Percentiles rank a stretch among this genome's conserved stretches.
Evolutionary conservation across 108 stramenopile species (phyloP).

Genomic region (Nitzschia sp.): DNA sequence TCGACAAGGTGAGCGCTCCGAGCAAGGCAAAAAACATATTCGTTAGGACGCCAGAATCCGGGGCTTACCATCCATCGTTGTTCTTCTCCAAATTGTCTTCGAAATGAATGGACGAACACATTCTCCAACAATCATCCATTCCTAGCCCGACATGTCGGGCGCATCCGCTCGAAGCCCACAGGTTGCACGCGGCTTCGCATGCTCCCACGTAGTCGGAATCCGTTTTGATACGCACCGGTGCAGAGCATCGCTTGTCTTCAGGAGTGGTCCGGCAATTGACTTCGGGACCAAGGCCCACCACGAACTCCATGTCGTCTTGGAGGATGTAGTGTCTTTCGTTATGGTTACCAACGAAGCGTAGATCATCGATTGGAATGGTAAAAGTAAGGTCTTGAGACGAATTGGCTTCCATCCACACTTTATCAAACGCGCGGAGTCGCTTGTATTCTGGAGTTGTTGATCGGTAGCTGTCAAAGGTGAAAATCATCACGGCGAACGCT

Average conservation of each 20-base stretch:
- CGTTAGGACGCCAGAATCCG: not conserved
- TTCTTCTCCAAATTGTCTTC: conserved; percentile 11
- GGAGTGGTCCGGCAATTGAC: conserved; percentile 46
- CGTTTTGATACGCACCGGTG: conserved; percentile 22
- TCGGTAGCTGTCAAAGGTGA: conserved; percentile 61
- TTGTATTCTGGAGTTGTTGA: conserved; percentile 67
- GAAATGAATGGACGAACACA: conserved; percentile 32
- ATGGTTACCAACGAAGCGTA: conserved; percentile 57
- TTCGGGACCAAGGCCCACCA: conserved; percentile 46
- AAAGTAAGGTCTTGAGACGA: conserved; percentile 24
- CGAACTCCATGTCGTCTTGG: conserved; percentile 39
- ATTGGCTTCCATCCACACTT: conserved; percentile 40
- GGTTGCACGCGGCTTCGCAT: conserved; percentile 54
- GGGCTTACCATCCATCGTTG: conserved; percentile 48
- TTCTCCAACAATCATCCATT: conserved; percentile 26
- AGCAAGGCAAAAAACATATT: not conserved
- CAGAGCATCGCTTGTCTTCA: conserved; percentile 25
- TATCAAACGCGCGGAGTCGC: conserved; percentile 51
- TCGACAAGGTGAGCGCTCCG: not conserved
- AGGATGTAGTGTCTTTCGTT: conserved; percentile 58
- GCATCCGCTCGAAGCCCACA: conserved; percentile 44
- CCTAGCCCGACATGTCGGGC: not conserved
- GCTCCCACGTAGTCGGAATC: conserved; percentile 39
- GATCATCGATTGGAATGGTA: conserved; percentile 30
- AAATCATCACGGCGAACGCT: conserved; percentile 41